Evolutionary conservation across 169 alveolate species (phyloP), one percentile per base, ranked within the genome.

Genomic region (Theileria luwenshuni): DNA sequence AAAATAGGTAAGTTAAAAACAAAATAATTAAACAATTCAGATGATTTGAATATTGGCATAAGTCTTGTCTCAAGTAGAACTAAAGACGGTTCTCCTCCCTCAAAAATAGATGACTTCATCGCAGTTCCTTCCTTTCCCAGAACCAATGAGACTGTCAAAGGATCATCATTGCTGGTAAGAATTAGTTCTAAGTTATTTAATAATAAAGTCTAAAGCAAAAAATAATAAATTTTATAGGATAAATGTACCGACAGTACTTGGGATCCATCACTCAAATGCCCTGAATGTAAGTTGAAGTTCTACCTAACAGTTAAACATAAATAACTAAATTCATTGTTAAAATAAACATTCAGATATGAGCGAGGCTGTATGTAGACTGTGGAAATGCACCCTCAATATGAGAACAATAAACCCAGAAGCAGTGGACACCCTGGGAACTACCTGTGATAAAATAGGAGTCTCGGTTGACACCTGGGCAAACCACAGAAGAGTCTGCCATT

Each of bases 41-140:
- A 72, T 5, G 75, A 74, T 19, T 74, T 72, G 23, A 85, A 81
- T 49, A 28, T 81, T 15, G 35, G 15, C 41, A 17, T 81, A 19
- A 30, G 38, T 3, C 6, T 74, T 15, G 42, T 65, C 25, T 23
- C 51, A 27, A 61, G 74, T 59, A 41, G 27, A 42, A 64, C 69
- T 45, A 52, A 64, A 25, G 86, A 81, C 28, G 89, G 85, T 0
- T 60, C 70, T 5, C 77, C 85, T 7, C 76, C 89, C 3, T 33
- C 67, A 25, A 8, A 12, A 47, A 19, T 81, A 19, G 85, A 73
- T 23, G 56, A 81, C 41, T 64, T 28, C 25, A 59, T 81, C 10
- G 77, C 80, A 21, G 52, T 74, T 3, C 89, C 89, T 15, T 73
- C 80, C 13, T 81, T 64, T 63, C 89, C 89, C 8, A 58, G 71